Base-by-base conservation (phyloP, 192 early-diverging fungal species). In the Backusella sp. region DNA sequence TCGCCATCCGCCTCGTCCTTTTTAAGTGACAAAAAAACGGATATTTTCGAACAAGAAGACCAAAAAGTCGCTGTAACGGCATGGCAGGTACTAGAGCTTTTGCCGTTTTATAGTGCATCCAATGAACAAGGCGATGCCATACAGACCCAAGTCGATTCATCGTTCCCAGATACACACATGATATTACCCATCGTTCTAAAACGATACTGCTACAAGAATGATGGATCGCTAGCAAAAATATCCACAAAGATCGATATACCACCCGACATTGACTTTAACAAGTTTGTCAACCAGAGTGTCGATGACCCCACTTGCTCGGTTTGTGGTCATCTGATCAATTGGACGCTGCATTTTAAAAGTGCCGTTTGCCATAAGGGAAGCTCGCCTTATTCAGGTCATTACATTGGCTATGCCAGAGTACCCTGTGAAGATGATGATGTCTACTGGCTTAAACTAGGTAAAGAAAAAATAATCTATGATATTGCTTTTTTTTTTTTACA, bases 131-230 rank as follows among this genome's bases (percentile, higher is more conserved):
- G 90, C 34, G 84, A 84, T 26, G 68, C 72, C 4, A 83, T 83
- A 9, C 71, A 80, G 1, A 74, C 62, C 8, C 83, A 85, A 19
- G 67, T 70, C 28, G 80, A 82, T 14, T 84, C 84, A 0, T 84
- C 86, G 56, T 93, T 89, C 67, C 90, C 90, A 4, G 80, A 81
- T 7, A 83, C 84, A 44, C 83, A 83, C 30, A 75, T 93, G 72
- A 87, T 93, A n/a, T 56, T 93, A 36, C 90, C 91, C 1, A 80
- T 93, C 69, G 88, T 91, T 12, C 56, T 93, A 69, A 93, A 93
- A 76, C 84, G 92, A n/a, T 93, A 93, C 66, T 78, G 77, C 1
- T 83, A 84, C 32, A 86, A 89, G 74, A 44, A 65, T 23, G 82
- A 80, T 39, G 70, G 56, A 1, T 59, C 53, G 1, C 79, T 84